Percentiles rank a stretch among this genome's conserved stretches.
Conservation (phyloP, 139 green algal species). For the Chlorokybus atmophyticus region DNA sequence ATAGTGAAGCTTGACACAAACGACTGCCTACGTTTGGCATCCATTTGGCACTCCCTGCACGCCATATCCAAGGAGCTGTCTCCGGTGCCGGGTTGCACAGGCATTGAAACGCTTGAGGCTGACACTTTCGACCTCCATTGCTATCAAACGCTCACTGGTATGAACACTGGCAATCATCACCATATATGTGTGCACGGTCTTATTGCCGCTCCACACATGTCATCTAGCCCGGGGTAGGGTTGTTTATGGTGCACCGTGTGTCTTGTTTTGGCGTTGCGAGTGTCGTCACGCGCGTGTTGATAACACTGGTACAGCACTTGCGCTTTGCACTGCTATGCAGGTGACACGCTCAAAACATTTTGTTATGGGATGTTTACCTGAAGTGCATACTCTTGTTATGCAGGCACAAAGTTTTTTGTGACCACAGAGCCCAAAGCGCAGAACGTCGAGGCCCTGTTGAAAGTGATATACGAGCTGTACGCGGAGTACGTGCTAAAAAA, state of each 20-base stretch:
- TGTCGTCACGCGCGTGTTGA: neutral
- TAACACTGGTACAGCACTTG: neutral
- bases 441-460: slow-evolving; percentile 8
- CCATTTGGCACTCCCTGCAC: slow-evolving; percentile 72
- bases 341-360: no score
- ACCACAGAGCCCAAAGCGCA: slow-evolving; percentile 3
- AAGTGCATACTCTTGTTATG: slow-evolving; percentile 7
- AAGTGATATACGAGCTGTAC: slow-evolving; percentile 63
- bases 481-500: slow-evolving; percentile 71
- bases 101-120: slow-evolving; percentile 73
- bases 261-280: neutral
- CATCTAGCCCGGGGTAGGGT: neutral
- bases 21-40: slow-evolving; percentile 58
- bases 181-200: no score
- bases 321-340: no score
- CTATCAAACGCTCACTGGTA: slow-evolving; percentile 66
- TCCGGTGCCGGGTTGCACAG: slow-evolving; percentile 52
- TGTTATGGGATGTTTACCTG: no score
- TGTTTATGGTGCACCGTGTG: neutral
- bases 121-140: slow-evolving; percentile 91
- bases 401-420: slow-evolving; percentile 35
- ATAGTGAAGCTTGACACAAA: slow-evolving; percentile 52
- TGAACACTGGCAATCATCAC: no score
- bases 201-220: no score
- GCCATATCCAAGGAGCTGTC: slow-evolving; percentile 78